Conservation (phyloP, 495 filamentous ascomycete genomes). For the Penicillium crystallinum region DNA sequence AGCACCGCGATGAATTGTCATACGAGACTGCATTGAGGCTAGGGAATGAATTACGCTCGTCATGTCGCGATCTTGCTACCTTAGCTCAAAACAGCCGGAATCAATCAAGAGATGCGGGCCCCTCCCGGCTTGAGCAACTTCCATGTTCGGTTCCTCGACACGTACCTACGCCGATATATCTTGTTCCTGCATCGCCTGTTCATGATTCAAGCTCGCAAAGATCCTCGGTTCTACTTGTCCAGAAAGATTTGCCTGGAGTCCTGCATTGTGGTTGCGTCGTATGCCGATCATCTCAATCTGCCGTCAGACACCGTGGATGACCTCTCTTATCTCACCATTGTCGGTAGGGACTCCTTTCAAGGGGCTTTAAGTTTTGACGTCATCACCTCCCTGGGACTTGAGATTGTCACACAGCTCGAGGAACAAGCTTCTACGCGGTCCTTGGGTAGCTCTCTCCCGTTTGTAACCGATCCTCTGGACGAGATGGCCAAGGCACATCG, state of each 20-base stretch:
- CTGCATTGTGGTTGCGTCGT: conserved; percentile 18
- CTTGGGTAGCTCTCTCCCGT: background rate
- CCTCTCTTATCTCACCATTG: conserved; percentile 7
- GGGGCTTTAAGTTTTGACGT: conserved; percentile 20
- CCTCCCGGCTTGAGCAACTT: too few species aligned
- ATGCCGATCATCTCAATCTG: conserved; percentile 10
- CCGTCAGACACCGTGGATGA: conserved; percentile 7
- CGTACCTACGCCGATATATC: conserved; percentile 43
- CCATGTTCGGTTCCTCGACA: too few species aligned
- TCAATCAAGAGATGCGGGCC: too few species aligned
- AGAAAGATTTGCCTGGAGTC: conserved; percentile 42
- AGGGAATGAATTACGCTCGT: too few species aligned
- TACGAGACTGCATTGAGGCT: too few species aligned
- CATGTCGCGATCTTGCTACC: too few species aligned
- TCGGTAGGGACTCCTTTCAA: conserved; percentile 19
- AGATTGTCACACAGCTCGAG: conserved; percentile 21
- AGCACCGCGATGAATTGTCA: too few species aligned
- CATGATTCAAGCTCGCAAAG: conserved; percentile 31
- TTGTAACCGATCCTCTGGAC: too few species aligned
- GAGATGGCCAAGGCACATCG: too few species aligned
- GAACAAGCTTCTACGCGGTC: conserved; percentile 2
- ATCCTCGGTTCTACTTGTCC: conserved; percentile 45
- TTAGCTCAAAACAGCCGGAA: too few species aligned
- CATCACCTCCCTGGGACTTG: conserved; percentile 15
- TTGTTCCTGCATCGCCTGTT: conserved; percentile 43